These are phyloP conservation scores for Claviceps sp. DNA, from an alignment of 2,329 filamentous ascomycete genomes.

Conservation along the genomic window DNA sequence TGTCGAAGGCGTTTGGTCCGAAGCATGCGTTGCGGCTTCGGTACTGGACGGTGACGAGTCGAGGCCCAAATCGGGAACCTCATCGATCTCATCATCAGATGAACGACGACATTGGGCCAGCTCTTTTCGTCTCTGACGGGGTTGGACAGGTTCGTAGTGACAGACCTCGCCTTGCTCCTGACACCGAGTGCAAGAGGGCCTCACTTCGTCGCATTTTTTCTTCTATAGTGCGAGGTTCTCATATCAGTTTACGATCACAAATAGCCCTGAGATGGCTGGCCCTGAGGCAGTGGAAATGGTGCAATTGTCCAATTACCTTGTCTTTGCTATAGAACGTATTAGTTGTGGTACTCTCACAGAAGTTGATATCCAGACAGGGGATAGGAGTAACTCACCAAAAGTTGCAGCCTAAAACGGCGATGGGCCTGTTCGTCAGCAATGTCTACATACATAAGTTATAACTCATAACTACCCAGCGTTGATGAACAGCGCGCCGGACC, in stretches of 20 bases:
- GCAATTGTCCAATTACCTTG: conserved; percentile 26
- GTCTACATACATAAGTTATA: neutral
- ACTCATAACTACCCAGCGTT: too few relatives aligned
- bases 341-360: neutral
- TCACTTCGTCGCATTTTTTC: conserved; percentile 43
- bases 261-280: too few relatives aligned
- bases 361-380: neutral
- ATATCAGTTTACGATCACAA: neutral
- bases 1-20: conserved; percentile 6
- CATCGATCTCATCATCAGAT: neutral
- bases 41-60: neutral
- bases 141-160: conserved; percentile 34
- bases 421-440: conserved; percentile 1
- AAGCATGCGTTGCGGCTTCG: neutral
- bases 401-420: conserved; percentile 29
- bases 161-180: conserved; percentile 34
- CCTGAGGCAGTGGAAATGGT: neutral
- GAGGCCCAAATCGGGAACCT: neutral
- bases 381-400: conserved; percentile 30
- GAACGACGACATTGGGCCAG: conserved; percentile 4
- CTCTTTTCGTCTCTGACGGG: conserved; percentile 24
- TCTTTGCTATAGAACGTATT: conserved; percentile 30
- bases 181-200: conserved; percentile 38
- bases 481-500: too few relatives aligned
- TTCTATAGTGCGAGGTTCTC: conserved; percentile 25